These are phyloP conservation scores for Neurospora sublineolata DNA, from an alignment of 495 filamentous ascomycete species.

Conservation along the genomic window DNA sequence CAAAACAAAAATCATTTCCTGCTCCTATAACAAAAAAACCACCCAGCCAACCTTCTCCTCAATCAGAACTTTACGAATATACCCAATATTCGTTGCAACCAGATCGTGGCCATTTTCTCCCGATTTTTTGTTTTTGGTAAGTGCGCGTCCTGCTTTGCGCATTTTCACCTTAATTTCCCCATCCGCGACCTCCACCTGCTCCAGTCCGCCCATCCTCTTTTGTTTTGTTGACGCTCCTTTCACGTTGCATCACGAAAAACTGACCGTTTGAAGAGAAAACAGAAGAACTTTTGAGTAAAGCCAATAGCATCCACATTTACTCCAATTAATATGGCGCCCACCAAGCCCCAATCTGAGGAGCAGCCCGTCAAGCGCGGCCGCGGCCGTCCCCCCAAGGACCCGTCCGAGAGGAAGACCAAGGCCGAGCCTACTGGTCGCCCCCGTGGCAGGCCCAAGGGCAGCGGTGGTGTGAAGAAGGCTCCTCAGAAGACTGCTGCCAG, in stretches of 20 bases:
- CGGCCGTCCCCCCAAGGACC: slow-evolving; percentile 32
- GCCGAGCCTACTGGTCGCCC: slow-evolving; percentile 29
- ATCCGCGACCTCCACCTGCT: not conserved
- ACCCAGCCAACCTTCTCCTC: not conserved
- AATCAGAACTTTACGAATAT: not conserved
- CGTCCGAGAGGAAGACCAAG: slow-evolving; percentile 23
- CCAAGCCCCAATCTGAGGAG: slow-evolving; percentile 7
- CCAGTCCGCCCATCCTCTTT: not conserved
- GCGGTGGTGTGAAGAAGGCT: slow-evolving; percentile 26
- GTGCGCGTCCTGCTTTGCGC: not conserved
- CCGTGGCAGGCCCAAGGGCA: slow-evolving; percentile 34
- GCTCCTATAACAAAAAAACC: not conserved
- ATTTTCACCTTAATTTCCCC: not conserved
- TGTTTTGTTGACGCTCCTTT: not conserved
- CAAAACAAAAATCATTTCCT: not conserved
- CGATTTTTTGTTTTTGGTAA: not conserved
- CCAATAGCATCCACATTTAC: not conserved
- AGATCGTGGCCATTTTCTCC: not conserved
- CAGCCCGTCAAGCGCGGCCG: slow-evolving; percentile 31
- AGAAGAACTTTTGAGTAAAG: not conserved
- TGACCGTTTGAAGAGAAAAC: not conserved
- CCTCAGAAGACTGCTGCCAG: slow-evolving; percentile 3
- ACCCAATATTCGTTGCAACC: not conserved
- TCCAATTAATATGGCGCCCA: slow-evolving; percentile 10
- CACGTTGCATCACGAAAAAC: not conserved